Percentiles rank a stretch among this genome's conserved stretches.
Evolutionary conservation across 495 filamentous ascomycete genomes (phyloP).

Genomic region (Hypoxylon cercidicola): DNA sequence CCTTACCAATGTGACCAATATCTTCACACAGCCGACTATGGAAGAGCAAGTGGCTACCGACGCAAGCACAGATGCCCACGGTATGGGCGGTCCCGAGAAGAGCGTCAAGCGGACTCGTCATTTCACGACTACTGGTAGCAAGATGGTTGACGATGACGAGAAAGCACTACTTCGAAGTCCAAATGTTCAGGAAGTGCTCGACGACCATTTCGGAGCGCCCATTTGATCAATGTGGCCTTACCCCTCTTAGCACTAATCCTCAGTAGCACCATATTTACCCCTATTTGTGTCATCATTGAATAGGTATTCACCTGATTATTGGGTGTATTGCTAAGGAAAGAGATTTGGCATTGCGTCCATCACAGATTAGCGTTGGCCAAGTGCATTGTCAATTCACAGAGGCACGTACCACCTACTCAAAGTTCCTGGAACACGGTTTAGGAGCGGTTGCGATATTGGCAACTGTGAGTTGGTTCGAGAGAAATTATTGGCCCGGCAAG

Average conservation of each 20-base stretch:
- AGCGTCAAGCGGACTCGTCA: conserved; percentile 53
- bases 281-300: conserved; percentile 37
- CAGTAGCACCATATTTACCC: conserved; percentile 1
- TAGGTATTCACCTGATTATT: conserved; percentile 41
- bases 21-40: conserved; percentile 31
- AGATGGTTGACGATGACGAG: conserved; percentile 53
- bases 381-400: conserved; percentile 6
- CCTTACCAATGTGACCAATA: conserved; percentile 33
- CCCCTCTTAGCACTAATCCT: too few species aligned
- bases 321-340: conserved; percentile 16
- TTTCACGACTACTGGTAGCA: conserved; percentile 57
- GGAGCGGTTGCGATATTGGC: conserved; percentile 21
- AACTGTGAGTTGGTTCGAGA: conserved; percentile 26
- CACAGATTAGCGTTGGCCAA: conserved; percentile 22
- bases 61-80: conserved; percentile 23
- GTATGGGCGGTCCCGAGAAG: conserved; percentile 33
- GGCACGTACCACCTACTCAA: neutral
- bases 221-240: conserved; percentile 19
- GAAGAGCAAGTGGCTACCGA: conserved; percentile 22
- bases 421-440: neutral
- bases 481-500: conserved; percentile 20
- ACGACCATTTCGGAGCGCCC: conserved; percentile 26
- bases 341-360: conserved; percentile 1
- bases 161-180: conserved; percentile 51
- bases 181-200: conserved; percentile 29